phyloP scores from a whole-genome alignment of 2,329 filamentous ascomycete genomes.

The Stenocarpella maydis region DNA sequence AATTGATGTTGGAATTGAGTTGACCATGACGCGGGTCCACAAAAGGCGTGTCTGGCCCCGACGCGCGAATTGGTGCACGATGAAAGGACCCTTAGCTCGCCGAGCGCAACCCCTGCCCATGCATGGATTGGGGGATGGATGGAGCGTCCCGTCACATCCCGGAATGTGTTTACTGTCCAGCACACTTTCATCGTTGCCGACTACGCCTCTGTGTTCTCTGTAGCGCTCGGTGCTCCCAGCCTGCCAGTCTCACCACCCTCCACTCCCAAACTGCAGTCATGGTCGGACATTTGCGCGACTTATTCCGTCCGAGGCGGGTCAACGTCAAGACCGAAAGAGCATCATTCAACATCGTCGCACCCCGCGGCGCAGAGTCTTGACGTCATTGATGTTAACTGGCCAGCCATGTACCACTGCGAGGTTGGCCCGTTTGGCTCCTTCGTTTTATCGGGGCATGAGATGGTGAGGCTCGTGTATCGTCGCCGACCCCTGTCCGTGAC shows the following conservation, averaged over 20 bases:
- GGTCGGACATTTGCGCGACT: slow-evolving; percentile 6
- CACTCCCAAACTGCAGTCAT: neutral
- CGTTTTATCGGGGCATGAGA: neutral
- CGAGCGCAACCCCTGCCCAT: too few species aligned
- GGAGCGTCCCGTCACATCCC: too few species aligned
- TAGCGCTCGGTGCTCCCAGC: neutral
- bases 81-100: slow-evolving; percentile 32
- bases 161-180: neutral
- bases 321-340: slow-evolving; percentile 7
- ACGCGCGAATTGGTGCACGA: slow-evolving; percentile 32
- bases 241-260: neutral
- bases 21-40: slow-evolving; percentile 6
- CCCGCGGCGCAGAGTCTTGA: slow-evolving; percentile 20
- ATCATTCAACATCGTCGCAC: neutral
- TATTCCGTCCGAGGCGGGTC: slow-evolving; percentile 9
- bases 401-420: slow-evolving; percentile 1
- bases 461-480: neutral
- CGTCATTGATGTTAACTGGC: neutral
- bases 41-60: neutral
- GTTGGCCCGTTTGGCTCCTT: slow-evolving; percentile 6
- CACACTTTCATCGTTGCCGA: too few species aligned
- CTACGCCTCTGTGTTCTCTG: too few species aligned
- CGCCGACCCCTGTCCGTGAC: neutral
- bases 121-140: too few species aligned
- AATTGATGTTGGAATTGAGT: too few species aligned